Conservation (phyloP, 1,284 basidiomycete genomes). For the Heterobasidion parviporum region DNA sequence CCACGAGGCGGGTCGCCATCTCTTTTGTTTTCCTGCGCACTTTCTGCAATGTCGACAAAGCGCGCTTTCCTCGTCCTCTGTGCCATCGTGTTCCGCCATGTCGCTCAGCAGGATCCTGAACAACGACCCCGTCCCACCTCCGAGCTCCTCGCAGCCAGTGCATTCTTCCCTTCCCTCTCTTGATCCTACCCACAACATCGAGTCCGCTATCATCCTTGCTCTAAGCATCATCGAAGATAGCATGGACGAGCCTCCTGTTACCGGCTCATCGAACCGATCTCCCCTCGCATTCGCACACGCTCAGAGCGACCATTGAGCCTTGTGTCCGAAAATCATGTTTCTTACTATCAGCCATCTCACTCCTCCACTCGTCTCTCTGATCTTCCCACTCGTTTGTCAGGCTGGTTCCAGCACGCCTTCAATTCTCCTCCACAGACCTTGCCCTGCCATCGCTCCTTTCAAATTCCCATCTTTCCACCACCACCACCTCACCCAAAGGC, state of each 20-base stretch:
- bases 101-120: constrained; percentile 24
- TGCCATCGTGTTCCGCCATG: constrained; percentile 11
- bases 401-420: constrained; percentile 74
- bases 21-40: not conserved
- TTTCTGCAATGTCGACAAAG: not conserved
- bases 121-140: constrained; percentile 13
- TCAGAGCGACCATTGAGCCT: constrained; percentile 37
- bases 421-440: constrained; percentile 58
- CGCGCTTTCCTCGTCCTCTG: not conserved
- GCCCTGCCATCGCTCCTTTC: constrained; percentile 53
- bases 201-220: not conserved
- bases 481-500: constrained; percentile 31
- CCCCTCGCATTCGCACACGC: constrained; percentile 34
- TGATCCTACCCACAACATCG: constrained; percentile 2
- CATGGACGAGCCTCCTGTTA: constrained; percentile 39
- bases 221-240: constrained; percentile 19
- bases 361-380: constrained; percentile 33
- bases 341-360: constrained; percentile 26
- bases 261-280: constrained; percentile 33
- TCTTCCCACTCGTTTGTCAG: constrained; percentile 57
- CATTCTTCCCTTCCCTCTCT: not conserved
- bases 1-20: not conserved
- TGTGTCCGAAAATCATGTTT: constrained; percentile 34
- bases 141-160: not conserved
- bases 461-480: constrained; percentile 24